Evolutionary conservation across 371 early-diverging fungal species (phyloP).

Genomic region (Globomyces sp.): DNA sequence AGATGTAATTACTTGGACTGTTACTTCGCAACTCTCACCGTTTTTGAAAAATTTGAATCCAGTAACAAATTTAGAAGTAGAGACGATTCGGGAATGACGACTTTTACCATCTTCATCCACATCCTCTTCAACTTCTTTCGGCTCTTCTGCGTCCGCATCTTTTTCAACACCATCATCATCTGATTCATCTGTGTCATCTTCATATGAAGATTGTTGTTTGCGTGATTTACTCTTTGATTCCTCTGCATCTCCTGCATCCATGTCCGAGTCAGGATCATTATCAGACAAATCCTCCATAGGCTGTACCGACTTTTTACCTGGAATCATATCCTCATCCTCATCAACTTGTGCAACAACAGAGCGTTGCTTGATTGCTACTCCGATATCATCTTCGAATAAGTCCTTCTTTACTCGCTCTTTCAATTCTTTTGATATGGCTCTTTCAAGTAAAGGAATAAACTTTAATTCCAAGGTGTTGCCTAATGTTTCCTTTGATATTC

Average conservation of each 20-base stretch:
- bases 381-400: conserved; percentile 24
- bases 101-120: conserved; percentile 39
- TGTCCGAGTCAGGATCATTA: conserved; percentile 56
- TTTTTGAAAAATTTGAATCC: conserved; percentile 65
- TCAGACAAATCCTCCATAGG: conserved; percentile 36
- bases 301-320: conserved; percentile 22
- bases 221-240: conserved; percentile 62
- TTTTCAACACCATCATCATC: conserved; percentile 48
- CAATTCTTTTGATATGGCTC: conserved; percentile 61
- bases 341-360: conserved; percentile 16
- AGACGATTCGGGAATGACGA: conserved; percentile 40
- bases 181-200: conserved; percentile 69
- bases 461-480: conserved; percentile 68
- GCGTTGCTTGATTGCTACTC: conserved; percentile 21
- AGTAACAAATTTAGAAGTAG: conserved; percentile 46
- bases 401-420: conserved; percentile 44
- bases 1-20: conserved; percentile 38
- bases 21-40: conserved; percentile 80
- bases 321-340: conserved; percentile 39
- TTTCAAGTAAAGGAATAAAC: conserved; percentile 72
- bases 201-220: conserved; percentile 71
- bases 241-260: conserved; percentile 66
- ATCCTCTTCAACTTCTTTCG: conserved; percentile 27
- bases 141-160: conserved; percentile 49
- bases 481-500: conserved; percentile 65